Conservation (phyloP, 2,329 filamentous ascomycete genomes). For the Arthrobotrys iridis region DNA sequence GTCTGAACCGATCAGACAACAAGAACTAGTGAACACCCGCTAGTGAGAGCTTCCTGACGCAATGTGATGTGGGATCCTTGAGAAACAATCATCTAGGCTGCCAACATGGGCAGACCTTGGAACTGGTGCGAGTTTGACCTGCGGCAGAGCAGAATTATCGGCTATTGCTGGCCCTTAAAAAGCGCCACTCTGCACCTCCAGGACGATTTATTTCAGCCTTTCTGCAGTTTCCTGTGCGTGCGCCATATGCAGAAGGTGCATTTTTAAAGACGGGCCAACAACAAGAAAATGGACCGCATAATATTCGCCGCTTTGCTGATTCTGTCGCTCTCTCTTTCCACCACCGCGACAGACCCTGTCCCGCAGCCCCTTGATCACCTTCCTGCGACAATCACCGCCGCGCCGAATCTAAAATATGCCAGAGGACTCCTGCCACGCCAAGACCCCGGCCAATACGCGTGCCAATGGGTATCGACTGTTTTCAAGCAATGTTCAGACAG, state of each 20-base stretch:
- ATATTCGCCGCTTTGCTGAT: not conserved
- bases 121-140: not conserved
- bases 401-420: conserved; percentile 29
- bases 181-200: not conserved
- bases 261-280: no score
- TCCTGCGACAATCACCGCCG: conserved; percentile 42
- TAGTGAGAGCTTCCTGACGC: not conserved
- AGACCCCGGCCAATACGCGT: conserved; percentile 33
- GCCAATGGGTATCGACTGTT: conserved; percentile 30
- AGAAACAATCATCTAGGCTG: conserved; percentile 8
- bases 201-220: conserved; percentile 29
- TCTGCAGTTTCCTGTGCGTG: conserved; percentile 12
- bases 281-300: conserved; percentile 8
- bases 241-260: not conserved
- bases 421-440: conserved; percentile 38
- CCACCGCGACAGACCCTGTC: conserved; percentile 6
- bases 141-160: not conserved
- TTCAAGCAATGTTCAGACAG: conserved; percentile 43
- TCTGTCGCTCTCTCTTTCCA: not conserved
- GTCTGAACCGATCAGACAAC: no score
- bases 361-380: conserved; percentile 6
- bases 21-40: no score
- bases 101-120: conserved; percentile 19
- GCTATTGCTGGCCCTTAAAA: conserved; percentile 8
- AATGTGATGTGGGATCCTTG: conserved; percentile 11